Base-by-base conservation (phyloP, 2,329 filamentous ascomycete genomes). In the Hysterium pulicare region DNA sequence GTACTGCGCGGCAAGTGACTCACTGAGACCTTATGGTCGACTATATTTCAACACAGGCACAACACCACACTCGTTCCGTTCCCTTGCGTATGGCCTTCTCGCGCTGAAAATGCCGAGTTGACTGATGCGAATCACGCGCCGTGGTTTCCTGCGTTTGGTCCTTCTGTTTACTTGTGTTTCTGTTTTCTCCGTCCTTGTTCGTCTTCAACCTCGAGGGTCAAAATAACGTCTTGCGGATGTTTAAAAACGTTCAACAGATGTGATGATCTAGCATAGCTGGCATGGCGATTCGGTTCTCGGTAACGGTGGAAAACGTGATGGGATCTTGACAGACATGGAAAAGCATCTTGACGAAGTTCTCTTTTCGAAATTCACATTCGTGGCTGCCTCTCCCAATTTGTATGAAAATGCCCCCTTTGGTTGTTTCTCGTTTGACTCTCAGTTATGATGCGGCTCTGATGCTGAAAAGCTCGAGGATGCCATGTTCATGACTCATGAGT, bases 1-100 rank as follows among this genome's bases (percentile, higher is more conserved):
- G 67, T 15, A 21, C 48, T 33, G 48, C 20, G n/a, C 32, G 32
- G 13, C 24, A 28, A 28, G 24, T 28, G 24, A 13, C 8, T 13
- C 24, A 13, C 24, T 28, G 13, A 28, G 13, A 7, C 24, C 24
- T 28, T 28, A 28, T 8, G 13, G 7, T 28, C 8, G 24, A 7
- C 7, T 28, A 8, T 13, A 28, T 28, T 7, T 28, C 24, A 28
- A 28, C 24, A 28, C 7, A 7, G 7, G 7, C 24, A 28, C 24
- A 7, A 8, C 8, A 28, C 13, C 24, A 28, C 24, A 28, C 24
- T 13, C 24, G 24, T 13, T 28, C 24, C 24, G 24, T 28, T 13
- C 13, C 8, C 24, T 7, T 28, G 13, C 24, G 13, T 13, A 28
- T 8, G 24, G 24, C 13, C 13, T 28, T 28, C 7, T 28, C 24